A percentile compares a stretch with the other conserved stretches of the same genome.
phyloP scores from a whole-genome alignment of 2,329 filamentous ascomycete species.

The Aspergillus persii region DNA sequence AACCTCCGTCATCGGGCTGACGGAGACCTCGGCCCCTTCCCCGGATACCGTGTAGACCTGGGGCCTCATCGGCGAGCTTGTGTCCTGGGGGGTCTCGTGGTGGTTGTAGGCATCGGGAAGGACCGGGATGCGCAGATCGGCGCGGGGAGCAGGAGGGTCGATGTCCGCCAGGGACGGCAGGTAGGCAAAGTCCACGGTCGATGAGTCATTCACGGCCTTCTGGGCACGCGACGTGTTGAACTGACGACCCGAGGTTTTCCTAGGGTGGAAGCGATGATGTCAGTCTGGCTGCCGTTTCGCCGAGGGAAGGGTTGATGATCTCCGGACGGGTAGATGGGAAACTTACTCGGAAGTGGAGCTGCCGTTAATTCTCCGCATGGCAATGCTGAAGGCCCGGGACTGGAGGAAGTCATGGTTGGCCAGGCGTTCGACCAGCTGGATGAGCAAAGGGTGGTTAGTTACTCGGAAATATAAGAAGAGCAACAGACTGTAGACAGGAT shows the following conservation, averaged over 20 bases:
- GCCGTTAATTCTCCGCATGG: conserved; percentile 49
- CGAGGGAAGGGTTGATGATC: conserved; percentile 34
- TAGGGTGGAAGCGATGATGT: conserved; percentile 45
- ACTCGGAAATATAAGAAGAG: background rate
- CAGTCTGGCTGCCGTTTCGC: conserved; percentile 41
- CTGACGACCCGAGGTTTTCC: conserved; percentile 53
- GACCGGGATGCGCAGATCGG: conserved; percentile 51
- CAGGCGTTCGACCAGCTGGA: conserved; percentile 51
- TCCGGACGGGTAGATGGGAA: background rate
- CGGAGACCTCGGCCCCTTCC: conserved; percentile 41
- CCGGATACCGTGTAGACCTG: conserved; percentile 55
- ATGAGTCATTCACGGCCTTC: conserved; percentile 57
- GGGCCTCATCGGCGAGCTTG: conserved; percentile 49
- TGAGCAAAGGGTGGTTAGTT: conserved; percentile 3
- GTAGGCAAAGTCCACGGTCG: conserved; percentile 63
- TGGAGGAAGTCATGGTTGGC: conserved; percentile 53
- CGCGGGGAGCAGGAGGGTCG: conserved; percentile 34
- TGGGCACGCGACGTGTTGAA: conserved; percentile 62
- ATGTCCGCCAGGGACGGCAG: conserved; percentile 53
- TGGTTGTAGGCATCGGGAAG: conserved; percentile 42
- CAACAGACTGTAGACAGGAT: conserved; percentile 2
- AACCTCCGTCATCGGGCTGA: conserved; percentile 58
- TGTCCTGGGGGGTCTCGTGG: conserved; percentile 21
- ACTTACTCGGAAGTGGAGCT: conserved; percentile 41
- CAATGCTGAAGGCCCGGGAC: conserved; percentile 55